A percentile compares a stretch with the other conserved stretches of the same genome.
phyloP scores from a whole-genome alignment of 331 rosid species.

The Rosa hybrid region DNA sequence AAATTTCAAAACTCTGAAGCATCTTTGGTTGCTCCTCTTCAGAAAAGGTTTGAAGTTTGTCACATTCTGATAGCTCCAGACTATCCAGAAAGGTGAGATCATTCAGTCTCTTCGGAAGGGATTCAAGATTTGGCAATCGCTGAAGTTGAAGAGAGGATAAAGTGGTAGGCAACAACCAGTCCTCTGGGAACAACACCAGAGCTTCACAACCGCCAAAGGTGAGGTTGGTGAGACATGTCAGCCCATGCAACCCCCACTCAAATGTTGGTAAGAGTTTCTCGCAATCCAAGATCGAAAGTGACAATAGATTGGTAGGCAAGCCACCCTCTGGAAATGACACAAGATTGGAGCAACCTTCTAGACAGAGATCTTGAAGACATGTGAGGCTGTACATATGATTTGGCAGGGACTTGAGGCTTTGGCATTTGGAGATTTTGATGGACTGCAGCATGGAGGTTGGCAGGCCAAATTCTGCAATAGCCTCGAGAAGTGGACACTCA shows the following conservation, averaged over 20 bases:
- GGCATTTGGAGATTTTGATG: conserved; percentile 22
- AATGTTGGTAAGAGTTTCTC: conserved; percentile 30
- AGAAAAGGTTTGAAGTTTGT: conserved; percentile 5
- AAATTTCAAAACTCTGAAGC: conserved; percentile 23
- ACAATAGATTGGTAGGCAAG: conserved; percentile 29
- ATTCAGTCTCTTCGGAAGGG: conserved; percentile 26
- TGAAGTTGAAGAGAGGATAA: conserved; percentile 36
- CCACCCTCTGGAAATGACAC: conserved; percentile 33
- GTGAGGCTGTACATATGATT: conserved; percentile 24
- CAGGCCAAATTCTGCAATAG: conserved; percentile 26
- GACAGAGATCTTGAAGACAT: conserved; percentile 25
- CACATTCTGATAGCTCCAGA: conserved; percentile 34
- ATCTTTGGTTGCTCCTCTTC: conserved; percentile 27
- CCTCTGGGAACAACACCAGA: conserved; percentile 31
- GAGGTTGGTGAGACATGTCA: conserved; percentile 24
- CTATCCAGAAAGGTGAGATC: conserved; percentile 27
- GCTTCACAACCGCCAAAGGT: conserved; percentile 36
- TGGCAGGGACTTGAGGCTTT: conserved; percentile 30
- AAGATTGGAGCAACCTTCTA: conserved; percentile 26
- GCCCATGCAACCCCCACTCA: conserved; percentile 40
- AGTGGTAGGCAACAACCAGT: conserved; percentile 35
- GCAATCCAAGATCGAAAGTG: conserved; percentile 26
- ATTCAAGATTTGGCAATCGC: conserved; percentile 31
- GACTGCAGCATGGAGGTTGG: conserved; percentile 16
- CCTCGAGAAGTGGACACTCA: conserved; percentile 30